Evolutionary conservation across 2,329 filamentous ascomycete species (phyloP).

Genomic region (Camillea tinctor): DNA sequence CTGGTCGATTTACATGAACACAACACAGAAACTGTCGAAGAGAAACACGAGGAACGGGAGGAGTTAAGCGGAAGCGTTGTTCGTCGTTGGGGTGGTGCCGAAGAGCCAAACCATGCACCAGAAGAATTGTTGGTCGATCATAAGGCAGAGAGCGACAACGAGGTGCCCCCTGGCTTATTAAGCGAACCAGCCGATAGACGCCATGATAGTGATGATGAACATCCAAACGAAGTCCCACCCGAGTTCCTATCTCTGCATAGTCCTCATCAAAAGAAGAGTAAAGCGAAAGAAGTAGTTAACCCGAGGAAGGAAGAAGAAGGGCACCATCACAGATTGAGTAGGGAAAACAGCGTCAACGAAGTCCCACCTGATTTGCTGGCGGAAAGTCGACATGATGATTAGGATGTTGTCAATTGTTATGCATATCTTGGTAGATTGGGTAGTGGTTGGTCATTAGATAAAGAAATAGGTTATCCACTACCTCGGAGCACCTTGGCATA

Average conservation of each 20-base stretch:
- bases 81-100: slow-evolving; percentile 29
- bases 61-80: slow-evolving; percentile 35
- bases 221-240: slow-evolving; percentile 21
- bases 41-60: slow-evolving; percentile 18
- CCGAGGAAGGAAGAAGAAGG: slow-evolving; percentile 3
- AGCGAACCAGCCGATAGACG: slow-evolving; percentile 1
- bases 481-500: not conserved
- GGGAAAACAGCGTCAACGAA: slow-evolving; percentile 25
- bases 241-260: slow-evolving; percentile 50
- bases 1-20: slow-evolving; percentile 18
- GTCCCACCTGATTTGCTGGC: slow-evolving; percentile 26
- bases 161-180: slow-evolving; percentile 23
- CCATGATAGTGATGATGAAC: slow-evolving; percentile 16
- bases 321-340: slow-evolving; percentile 10
- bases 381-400: slow-evolving; percentile 15
- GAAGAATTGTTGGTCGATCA: slow-evolving; percentile 38
- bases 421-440: not conserved
- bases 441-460: not conserved
- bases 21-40: not conserved
- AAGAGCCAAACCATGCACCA: slow-evolving; percentile 42
- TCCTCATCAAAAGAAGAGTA: slow-evolving; percentile 13
- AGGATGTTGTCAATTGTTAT: not conserved
- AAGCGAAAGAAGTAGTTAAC: not conserved
- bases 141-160: slow-evolving; percentile 30
- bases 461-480: not conserved